Evolutionary conservation across 148 eudicot genomes (phyloP), one percentile per base, ranked within the genome.

Genomic region (Bassia scoparia): DNA sequence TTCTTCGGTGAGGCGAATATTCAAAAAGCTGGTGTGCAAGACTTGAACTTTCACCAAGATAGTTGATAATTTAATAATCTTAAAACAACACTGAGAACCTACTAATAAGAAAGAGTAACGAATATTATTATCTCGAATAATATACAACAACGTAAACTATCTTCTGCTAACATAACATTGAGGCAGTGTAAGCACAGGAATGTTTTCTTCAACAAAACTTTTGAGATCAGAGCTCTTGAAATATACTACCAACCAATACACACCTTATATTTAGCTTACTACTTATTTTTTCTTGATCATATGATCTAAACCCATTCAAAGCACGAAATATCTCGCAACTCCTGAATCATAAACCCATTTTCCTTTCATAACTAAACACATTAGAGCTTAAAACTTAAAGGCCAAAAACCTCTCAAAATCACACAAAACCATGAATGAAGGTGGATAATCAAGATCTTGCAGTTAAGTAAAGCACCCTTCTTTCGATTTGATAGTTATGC

Each of bases 151-250:
- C 60, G 67, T 48, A 10, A 46, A 50, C 29, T 58, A 67, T 61
- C 29, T 13, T 11, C 29, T 76, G 78, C 49, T 76, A 44, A 59
- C 73, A 73, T 72, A 78, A 52, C 48, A 67, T n/a, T 60, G 55
- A 67, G 60, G 68, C 81, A 78, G 72, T 26, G 80, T 23, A 71
- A 77, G 66, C 80, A 71, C 76, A 66, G 76, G 60, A 77, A 58
- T 63, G 67, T 41, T 41, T 30, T 33, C 48, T 48, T 7, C 20
- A 43, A 61, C 74, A 71, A 62, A n/a, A 62, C 59, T 78, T 71
- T 67, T 37, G 65, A 73, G 74, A 79, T 68, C 65, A 72, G 68
- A 68, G 65, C 64, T 68, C 69, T 35, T 34, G 38, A 61, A 69
- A 56, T 14, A 33, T 24, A 61, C 27, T 31, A 67, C 56, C 49